Evolutionary conservation across 2,329 filamentous ascomycete species (phyloP).

Genomic region (Colletotrichum caudatum): DNA sequence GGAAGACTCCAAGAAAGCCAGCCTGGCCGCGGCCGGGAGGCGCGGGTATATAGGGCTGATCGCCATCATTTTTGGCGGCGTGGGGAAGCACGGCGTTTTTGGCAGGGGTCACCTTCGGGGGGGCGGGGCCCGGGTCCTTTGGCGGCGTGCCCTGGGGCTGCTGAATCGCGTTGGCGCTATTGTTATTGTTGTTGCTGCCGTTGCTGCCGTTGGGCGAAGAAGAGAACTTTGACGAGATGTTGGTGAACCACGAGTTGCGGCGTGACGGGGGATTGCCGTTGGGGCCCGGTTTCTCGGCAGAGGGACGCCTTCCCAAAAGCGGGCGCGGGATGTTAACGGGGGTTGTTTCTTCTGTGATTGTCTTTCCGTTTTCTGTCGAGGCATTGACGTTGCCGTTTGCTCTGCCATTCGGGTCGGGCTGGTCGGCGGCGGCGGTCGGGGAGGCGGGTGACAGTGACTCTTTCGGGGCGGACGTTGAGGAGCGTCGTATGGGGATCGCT

Average conservation of each 20-base stretch:
- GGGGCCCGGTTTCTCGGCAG: constrained; percentile 49
- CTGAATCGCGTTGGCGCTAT: constrained; percentile 51
- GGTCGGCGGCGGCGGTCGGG: constrained; percentile 27
- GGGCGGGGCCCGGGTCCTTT: constrained; percentile 48
- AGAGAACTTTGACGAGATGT: constrained; percentile 92
- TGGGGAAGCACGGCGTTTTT: constrained; percentile 72
- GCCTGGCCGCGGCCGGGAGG: constrained; percentile 76
- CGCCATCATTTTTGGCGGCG: constrained; percentile 66
- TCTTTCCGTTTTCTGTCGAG: constrained; percentile 26
- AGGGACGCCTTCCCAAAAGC: constrained; percentile 48
- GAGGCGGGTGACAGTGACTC: constrained; percentile 26
- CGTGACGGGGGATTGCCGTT: constrained; percentile 58
- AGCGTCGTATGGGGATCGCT: constrained; percentile 24
- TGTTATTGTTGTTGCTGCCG: constrained; percentile 45
- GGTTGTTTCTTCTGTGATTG: constrained; percentile 43
- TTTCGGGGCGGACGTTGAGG: constrained; percentile 31
- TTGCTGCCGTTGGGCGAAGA: constrained; percentile 59
- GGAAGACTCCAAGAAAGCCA: constrained; percentile 84
- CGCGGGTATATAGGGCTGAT: constrained; percentile 78
- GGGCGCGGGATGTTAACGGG: constrained; percentile 48
- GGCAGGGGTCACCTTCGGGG: constrained; percentile 61
- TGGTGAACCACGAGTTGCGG: constrained; percentile 92
- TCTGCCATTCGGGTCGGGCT: constrained; percentile 23
- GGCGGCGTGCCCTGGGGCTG: constrained; percentile 51
- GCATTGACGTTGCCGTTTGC: constrained; percentile 34